A percentile compares a stretch with the other conserved stretches of the same genome.
phyloP scores from a whole-genome alignment of 2,329 filamentous ascomycete genomes.

The Penicillium sp. region DNA sequence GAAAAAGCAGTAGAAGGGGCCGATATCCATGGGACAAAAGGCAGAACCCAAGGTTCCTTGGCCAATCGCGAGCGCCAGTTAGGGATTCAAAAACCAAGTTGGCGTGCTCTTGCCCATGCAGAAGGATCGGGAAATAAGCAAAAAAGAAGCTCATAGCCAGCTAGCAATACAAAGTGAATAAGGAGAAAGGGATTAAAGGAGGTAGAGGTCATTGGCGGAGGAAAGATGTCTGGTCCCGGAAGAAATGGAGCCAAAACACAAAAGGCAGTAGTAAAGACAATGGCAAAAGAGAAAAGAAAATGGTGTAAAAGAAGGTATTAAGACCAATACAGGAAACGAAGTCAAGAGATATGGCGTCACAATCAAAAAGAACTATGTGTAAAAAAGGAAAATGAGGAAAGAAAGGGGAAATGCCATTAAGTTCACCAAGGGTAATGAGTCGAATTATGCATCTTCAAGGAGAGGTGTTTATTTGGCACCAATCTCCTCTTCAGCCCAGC shows the following conservation, averaged over 20 bases:
- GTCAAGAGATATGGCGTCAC: constrained; percentile 17
- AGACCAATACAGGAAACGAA: constrained; percentile 37
- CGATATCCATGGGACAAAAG: neutral
- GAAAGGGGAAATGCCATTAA: constrained; percentile 21
- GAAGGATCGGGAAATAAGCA: constrained; percentile 17
- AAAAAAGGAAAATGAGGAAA: constrained; percentile 10
- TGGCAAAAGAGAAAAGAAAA: constrained; percentile 22
- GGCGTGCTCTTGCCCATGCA: neutral
- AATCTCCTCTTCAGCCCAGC: constrained; percentile 65
- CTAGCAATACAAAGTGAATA: constrained; percentile 41
- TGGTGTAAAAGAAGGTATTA: constrained; percentile 21
- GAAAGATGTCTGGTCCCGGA: constrained; percentile 24
- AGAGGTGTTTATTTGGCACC: constrained; percentile 50
- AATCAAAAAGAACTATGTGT: constrained; percentile 5
- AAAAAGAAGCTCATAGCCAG: constrained; percentile 35
- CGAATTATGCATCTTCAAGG: constrained; percentile 15
- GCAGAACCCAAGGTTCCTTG: neutral
- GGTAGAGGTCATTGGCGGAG: constrained; percentile 29
- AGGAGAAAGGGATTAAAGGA: constrained; percentile 27
- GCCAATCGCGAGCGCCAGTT: neutral
- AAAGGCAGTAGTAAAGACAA: constrained; percentile 17
- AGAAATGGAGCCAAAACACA: constrained; percentile 22
- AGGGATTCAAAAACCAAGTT: neutral
- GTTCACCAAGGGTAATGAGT: constrained; percentile 19
- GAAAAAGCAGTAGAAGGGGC: constrained; percentile 10